Base-by-base conservation (phyloP, 2,329 filamentous ascomycete species). In the Epichloe typhina region DNA sequence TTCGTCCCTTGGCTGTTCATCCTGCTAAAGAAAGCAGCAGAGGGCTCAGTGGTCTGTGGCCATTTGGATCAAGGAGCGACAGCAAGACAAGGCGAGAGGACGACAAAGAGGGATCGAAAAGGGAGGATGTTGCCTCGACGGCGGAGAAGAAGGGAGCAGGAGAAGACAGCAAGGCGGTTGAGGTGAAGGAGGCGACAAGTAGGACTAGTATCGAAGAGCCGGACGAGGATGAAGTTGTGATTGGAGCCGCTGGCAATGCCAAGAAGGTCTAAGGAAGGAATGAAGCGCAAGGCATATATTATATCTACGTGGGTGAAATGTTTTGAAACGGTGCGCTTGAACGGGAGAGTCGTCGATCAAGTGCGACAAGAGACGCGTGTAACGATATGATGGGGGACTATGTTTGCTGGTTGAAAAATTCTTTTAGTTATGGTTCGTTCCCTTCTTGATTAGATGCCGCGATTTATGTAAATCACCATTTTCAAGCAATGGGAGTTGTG, bases 141-240 rank as follows among this genome's bases (percentile, higher is more conserved):
- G 13, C 48, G 33, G 49, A 52, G 17, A 55, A 52, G 26, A 53
- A 44, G 36, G 36, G 39, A 13, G 17, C 6, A 13, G 48, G 41
- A 9, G 53, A 58, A 8, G 68, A 73, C 48, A 69, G 69, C 39
- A 64, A 69, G 6, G 73, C 75, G 0, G 68, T 76, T 5, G 72
- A 77, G 58, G 75, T 76, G 7, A 70, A 66, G 58, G 75, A 79
- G 60, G 77, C 77, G 2, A 69, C 69, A 56, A 66, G 72, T 50
- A 66, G 77, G 56, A 80, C 75, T 37, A 80, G 76, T 61, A 77
- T 81, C 47, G 77, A 81, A 61, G 77, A 80, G 50, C 73, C 75
- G 6, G 77, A 80, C 51, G 76, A 76, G 38, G 74, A 76, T 12
- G 72, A 74, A 53, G 67, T 71, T 46, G 72, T 73, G 35, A 61